A percentile compares a stretch with the other conserved stretches of the same genome.
Evolutionary conservation across 352 stramenopile species (phyloP).

Genomic region (Phytophthora boehmeriae): DNA sequence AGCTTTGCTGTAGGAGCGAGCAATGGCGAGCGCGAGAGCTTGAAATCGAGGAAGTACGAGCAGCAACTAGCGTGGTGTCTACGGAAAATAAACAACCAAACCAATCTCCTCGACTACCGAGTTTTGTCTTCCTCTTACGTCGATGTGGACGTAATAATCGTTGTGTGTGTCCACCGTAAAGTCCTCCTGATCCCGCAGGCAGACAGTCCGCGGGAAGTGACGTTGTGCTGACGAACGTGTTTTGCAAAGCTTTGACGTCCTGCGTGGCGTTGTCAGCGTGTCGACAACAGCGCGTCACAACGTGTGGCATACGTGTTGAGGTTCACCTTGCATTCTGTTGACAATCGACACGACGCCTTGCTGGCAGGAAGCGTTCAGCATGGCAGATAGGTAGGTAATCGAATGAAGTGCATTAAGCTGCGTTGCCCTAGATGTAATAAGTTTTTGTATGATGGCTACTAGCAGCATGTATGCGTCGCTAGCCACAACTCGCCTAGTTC

Average conservation of each 20-base stretch:
- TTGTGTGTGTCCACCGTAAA: too few species aligned
- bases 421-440: conserved; percentile 12
- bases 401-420: conserved; percentile 17
- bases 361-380: conserved; percentile 1
- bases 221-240: background rate
- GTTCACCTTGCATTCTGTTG: background rate
- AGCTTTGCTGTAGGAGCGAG: conserved; percentile 31
- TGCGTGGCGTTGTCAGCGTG: too few species aligned
- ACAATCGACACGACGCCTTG: background rate
- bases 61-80: conserved; percentile 33
- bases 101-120: conserved; percentile 32
- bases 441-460: conserved; percentile 18
- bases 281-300: conserved; percentile 1
- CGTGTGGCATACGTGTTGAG: background rate
- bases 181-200: too few species aligned
- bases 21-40: conserved; percentile 13
- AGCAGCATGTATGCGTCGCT: conserved; percentile 10
- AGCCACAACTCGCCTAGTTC: conserved; percentile 30
- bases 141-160: too few species aligned
- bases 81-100: conserved; percentile 46
- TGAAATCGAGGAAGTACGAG: conserved; percentile 34
- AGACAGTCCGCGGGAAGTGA: too few species aligned
- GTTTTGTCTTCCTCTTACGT: too few species aligned
- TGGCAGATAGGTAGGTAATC: conserved; percentile 15
- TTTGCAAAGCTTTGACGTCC: background rate